Percentiles rank a stretch among this genome's conserved stretches.
Evolutionary conservation across 1,139 yeast species (phyloP).

Genomic region (Hyphopichia fennica): DNA sequence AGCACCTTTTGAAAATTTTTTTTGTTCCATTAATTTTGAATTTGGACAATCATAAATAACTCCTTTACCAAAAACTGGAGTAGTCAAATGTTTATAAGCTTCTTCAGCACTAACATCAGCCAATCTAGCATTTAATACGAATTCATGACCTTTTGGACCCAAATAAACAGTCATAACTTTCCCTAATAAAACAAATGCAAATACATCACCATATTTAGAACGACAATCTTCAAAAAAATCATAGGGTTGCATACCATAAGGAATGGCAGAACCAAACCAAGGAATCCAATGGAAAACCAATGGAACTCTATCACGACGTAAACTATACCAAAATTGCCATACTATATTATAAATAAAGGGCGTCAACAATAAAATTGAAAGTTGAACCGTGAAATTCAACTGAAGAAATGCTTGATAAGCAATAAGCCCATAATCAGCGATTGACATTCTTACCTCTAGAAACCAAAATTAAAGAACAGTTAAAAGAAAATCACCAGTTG

Average conservation of each 20-base stretch:
- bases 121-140: constrained; percentile 86
- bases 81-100: constrained; percentile 91
- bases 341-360: constrained; percentile 62
- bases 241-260: constrained; percentile 91
- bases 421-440: background rate
- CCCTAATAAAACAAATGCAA: constrained; percentile 85
- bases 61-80: constrained; percentile 97
- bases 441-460: background rate
- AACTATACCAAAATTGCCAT: constrained; percentile 70
- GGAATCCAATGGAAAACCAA: constrained; percentile 92
- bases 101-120: constrained; percentile 94
- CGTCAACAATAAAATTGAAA: constrained; percentile 36
- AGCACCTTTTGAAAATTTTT: constrained; percentile 92
- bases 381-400: constrained; percentile 18
- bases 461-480: no score
- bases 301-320: constrained; percentile 82
- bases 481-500: no score
- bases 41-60: constrained; percentile 97
- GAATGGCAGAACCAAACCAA: constrained; percentile 89
- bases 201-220: constrained; percentile 84
- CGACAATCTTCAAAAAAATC: constrained; percentile 81
- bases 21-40: constrained; percentile 92
- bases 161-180: constrained; percentile 92
- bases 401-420: background rate
- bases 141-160: constrained; percentile 98